A percentile compares a stretch with the other conserved stretches of the same genome.
Evolutionary conservation across 2,329 filamentous ascomycete species (phyloP).

Genomic region (Samsoniella hepiali): DNA sequence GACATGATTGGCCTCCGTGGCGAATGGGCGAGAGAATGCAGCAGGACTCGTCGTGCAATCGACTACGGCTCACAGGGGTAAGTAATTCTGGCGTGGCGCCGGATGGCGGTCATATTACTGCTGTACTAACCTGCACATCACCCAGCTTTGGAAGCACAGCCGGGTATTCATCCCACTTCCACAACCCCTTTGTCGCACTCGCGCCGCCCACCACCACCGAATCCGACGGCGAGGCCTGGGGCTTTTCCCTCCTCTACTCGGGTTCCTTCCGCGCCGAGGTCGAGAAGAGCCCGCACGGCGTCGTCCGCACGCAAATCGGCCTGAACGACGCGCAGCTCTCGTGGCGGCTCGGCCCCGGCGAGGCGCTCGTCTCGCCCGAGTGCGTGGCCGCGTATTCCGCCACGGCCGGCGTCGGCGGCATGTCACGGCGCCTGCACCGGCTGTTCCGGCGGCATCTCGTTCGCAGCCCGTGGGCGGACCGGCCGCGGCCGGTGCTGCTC

Average conservation of each 20-base stretch:
- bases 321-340: slow-evolving; percentile 60
- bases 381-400: slow-evolving; percentile 58
- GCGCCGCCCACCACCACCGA: slow-evolving; percentile 57
- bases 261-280: slow-evolving; percentile 61
- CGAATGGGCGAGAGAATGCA: slow-evolving; percentile 60
- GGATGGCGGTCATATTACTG: too few relatives aligned
- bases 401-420: slow-evolving; percentile 53
- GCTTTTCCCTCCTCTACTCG: slow-evolving; percentile 63
- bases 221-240: slow-evolving; percentile 58
- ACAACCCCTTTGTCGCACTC: slow-evolving; percentile 62
- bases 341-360: slow-evolving; percentile 52
- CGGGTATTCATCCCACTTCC: slow-evolving; percentile 61
- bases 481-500: slow-evolving; percentile 53
- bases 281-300: slow-evolving; percentile 59
- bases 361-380: slow-evolving; percentile 58
- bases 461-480: slow-evolving; percentile 49
- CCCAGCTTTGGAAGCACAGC: slow-evolving; percentile 56
- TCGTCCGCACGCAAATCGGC: slow-evolving; percentile 57
- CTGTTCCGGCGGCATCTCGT: slow-evolving; percentile 61
- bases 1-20: slow-evolving; percentile 61
- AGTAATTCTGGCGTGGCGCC: slow-evolving; percentile 16
- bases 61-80: slow-evolving; percentile 55
- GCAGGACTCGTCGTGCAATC: slow-evolving; percentile 50
- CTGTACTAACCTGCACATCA: neutral
- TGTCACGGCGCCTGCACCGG: slow-evolving; percentile 59